phyloP scores from a whole-genome alignment of 2,329 filamentous ascomycete genomes.

The Stachybotrys chartarum region DNA sequence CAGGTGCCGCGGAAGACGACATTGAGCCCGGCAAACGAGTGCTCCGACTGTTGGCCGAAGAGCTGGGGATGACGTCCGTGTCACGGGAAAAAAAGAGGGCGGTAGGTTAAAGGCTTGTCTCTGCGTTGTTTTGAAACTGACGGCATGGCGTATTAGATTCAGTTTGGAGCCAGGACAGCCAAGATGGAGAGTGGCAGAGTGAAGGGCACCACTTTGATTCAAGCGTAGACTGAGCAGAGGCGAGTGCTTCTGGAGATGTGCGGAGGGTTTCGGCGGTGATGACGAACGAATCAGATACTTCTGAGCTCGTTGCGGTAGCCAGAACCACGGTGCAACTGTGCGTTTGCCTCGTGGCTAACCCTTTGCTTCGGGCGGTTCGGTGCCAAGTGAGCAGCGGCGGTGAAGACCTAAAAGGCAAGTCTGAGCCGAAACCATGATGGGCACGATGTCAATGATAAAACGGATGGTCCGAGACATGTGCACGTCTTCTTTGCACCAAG shows the following conservation, averaged over 20 bases:
- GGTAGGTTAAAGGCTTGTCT: conserved; percentile 38
- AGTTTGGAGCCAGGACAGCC: conserved; percentile 75
- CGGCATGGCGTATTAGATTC: conserved; percentile 45
- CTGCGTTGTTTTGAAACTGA: not conserved
- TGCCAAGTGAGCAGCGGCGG: conserved; percentile 20
- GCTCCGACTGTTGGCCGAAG: conserved; percentile 67
- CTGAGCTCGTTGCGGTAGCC: conserved; percentile 42
- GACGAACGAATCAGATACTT: conserved; percentile 65
- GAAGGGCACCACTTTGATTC: conserved; percentile 60
- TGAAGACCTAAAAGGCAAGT: conserved; percentile 58
- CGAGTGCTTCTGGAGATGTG: conserved; percentile 8
- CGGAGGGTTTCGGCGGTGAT: conserved; percentile 46
- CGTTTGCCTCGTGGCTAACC: conserved; percentile 44
- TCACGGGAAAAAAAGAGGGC: conserved; percentile 90
- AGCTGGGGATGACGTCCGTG: conserved; percentile 63
- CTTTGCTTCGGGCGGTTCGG: conserved; percentile 15
- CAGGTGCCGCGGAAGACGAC: conserved; percentile 15
- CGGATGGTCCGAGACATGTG: too few relatives aligned
- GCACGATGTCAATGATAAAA: not conserved
- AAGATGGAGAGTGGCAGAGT: conserved; percentile 69
- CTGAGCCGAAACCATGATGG: conserved; percentile 38
- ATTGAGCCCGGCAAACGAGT: conserved; percentile 78
- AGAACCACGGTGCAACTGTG: conserved; percentile 26
- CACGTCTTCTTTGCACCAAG: not conserved
- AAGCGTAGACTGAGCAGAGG: conserved; percentile 24